These are phyloP conservation scores for Pseudisothecium myosuroides DNA, from an alignment of 225 moss, liverwort and hornwort genomes.

Conservation along the genomic window DNA sequence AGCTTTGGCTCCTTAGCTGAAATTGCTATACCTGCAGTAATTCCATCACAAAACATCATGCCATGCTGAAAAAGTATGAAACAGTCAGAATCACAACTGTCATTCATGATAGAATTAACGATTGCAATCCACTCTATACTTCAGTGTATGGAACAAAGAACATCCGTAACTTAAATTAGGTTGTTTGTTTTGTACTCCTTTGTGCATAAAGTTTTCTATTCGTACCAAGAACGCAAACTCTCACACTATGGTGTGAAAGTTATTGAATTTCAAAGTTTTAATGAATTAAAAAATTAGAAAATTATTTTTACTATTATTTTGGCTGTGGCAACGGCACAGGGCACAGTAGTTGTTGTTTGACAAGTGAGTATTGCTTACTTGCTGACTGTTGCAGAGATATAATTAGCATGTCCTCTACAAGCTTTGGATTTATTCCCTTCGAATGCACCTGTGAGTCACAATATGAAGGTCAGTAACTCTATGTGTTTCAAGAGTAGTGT, in stretches of 20 bases:
- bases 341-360: background rate
- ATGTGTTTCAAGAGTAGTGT: background rate
- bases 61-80: background rate
- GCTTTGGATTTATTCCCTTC: constrained; percentile 60
- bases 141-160: background rate
- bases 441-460: constrained; percentile 49
- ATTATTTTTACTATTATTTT: too few species aligned
- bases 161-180: too few species aligned
- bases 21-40: constrained; percentile 36
- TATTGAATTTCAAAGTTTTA: too few species aligned
- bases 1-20: constrained; percentile 44
- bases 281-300: too few species aligned
- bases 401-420: constrained; percentile 54
- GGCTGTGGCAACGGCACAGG: too few species aligned
- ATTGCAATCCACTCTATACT: background rate
- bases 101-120: background rate
- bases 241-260: too few species aligned
- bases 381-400: constrained; percentile 46
- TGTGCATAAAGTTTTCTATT: too few species aligned
- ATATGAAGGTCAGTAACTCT: background rate
- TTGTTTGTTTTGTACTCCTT: too few species aligned
- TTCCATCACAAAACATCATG: background rate
- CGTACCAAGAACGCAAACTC: too few species aligned
- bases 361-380: constrained; percentile 26
- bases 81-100: background rate